Percentiles rank a stretch among this genome's conserved stretches.
phyloP scores from a whole-genome alignment of 164 flowering plant genomes.

The Buxus sempervirens region DNA sequence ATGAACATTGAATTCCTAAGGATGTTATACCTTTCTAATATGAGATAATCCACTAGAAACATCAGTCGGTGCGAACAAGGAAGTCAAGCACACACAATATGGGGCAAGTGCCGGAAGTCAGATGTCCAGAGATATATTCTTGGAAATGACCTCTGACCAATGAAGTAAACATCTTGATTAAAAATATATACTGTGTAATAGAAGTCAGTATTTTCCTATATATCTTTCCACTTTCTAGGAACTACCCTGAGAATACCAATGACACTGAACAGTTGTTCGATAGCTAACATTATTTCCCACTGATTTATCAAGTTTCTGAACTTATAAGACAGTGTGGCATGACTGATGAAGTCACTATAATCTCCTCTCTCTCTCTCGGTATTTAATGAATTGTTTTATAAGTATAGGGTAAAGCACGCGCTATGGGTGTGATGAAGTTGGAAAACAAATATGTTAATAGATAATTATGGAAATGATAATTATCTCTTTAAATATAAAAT shows the following conservation, averaged over 20 bases:
- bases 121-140: background rate
- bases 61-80: background rate
- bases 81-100: background rate
- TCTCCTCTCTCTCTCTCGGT: too few relatives aligned
- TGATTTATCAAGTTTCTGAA: too few relatives aligned
- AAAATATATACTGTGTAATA: background rate
- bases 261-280: background rate
- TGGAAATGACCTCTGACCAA: background rate
- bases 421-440: too few relatives aligned
- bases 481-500: too few relatives aligned
- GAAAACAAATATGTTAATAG: too few relatives aligned
- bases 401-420: too few relatives aligned
- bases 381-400: too few relatives aligned
- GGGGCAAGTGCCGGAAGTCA: background rate
- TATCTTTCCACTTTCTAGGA: background rate
- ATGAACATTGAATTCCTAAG: slow-evolving; percentile 18
- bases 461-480: too few relatives aligned
- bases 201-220: too few relatives aligned
- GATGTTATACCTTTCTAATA: slow-evolving; percentile 2
- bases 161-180: background rate
- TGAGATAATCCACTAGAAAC: slow-evolving; percentile 1
- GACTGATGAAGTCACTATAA: background rate
- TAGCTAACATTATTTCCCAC: background rate
- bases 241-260: background rate
- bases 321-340: too few relatives aligned